These are phyloP conservation scores for Calycina herbarum DNA, from an alignment of 2,329 filamentous ascomycete genomes.

Conservation along the genomic window DNA sequence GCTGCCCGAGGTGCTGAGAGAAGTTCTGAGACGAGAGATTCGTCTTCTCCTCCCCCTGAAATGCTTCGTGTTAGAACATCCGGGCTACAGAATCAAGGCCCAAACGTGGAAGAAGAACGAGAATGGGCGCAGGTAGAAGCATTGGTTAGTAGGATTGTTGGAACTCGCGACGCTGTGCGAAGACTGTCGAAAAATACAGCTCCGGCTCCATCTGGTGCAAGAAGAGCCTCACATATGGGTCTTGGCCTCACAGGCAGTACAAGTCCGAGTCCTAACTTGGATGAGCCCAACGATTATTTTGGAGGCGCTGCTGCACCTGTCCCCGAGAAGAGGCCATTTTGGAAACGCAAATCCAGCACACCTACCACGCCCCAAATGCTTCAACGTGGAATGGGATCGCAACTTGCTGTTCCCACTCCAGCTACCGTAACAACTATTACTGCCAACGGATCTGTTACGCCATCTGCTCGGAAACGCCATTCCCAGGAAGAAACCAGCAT, in stretches of 20 bases:
- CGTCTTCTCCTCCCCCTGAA: slow-evolving; percentile 31
- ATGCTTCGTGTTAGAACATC: slow-evolving; percentile 38
- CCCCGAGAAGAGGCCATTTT: slow-evolving; percentile 72
- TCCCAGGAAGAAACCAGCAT: slow-evolving; percentile 62
- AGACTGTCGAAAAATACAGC: slow-evolving; percentile 84
- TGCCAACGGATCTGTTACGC: slow-evolving; percentile 25
- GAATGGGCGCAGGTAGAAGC: slow-evolving; percentile 88
- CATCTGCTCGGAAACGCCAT: slow-evolving; percentile 21
- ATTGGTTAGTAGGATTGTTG: slow-evolving; percentile 81
- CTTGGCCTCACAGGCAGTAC: slow-evolving; percentile 31
- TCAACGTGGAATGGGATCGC: slow-evolving; percentile 30
- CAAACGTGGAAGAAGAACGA: slow-evolving; percentile 61
- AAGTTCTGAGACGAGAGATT: not conserved
- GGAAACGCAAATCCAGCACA: slow-evolving; percentile 78
- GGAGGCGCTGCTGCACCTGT: slow-evolving; percentile 42
- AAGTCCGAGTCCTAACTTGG: slow-evolving; percentile 37
- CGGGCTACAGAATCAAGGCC: slow-evolving; percentile 25
- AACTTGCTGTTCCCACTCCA: slow-evolving; percentile 33
- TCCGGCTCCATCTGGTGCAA: slow-evolving; percentile 36
- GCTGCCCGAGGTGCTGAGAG: slow-evolving; percentile 56
- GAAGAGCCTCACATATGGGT: slow-evolving; percentile 24
- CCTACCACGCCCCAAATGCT: slow-evolving; percentile 31
- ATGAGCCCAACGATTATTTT: slow-evolving; percentile 57
- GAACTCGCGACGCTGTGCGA: slow-evolving; percentile 84
- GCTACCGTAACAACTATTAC: slow-evolving; percentile 28